Evolutionary conservation across 2,329 filamentous ascomycete species (phyloP), one percentile per base, ranked within the genome.

Genomic region (Ceratocystis papillata): DNA sequence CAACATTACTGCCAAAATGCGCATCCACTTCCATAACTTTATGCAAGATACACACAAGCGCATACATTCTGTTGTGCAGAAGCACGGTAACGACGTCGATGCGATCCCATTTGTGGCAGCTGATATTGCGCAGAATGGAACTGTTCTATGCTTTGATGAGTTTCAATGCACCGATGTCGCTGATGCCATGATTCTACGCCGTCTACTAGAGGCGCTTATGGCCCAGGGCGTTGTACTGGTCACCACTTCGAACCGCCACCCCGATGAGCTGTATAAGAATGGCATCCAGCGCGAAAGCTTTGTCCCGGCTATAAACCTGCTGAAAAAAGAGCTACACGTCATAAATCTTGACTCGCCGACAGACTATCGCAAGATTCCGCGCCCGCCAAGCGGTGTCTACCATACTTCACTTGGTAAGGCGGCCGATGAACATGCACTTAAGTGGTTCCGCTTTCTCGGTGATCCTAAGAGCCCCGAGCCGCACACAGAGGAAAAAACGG

Each of bases 11-110:
- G 84, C 85, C 41, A 96, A 96, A 78, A 95, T 87, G 60, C 83
- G 94, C 61, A 96, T 99, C 72, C 94, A 99, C 78, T 99, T 99
- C 77, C 91, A 97, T 79, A 96, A 96, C 75, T 99, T 99, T 79
- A 99, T 99, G 94, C 94, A 97, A 76, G 89, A 96, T 75, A 88
- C 97, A 62, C 94, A 99, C 77, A 90, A 87, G 75, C 83, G 93
- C 68, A 79, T 97, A 72, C 94, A 97, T 78, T 85, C 85, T 73
- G 87, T 96, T 77, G 96, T 96, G 79, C 87, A 94, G 82, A 79
- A 86, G 71, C 84, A 96, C 74, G 94, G 94, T 37, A 91, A 86
- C 73, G 91, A 96, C 71, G 82, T 96, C 48, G 94, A 99, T 75
- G 90, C 85, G 0, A 83, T 97, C 57, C 93, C 93, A 0, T 94